Evolutionary conservation across 257 asterid species (phyloP).

Genomic region (Verbena officinalis): DNA sequence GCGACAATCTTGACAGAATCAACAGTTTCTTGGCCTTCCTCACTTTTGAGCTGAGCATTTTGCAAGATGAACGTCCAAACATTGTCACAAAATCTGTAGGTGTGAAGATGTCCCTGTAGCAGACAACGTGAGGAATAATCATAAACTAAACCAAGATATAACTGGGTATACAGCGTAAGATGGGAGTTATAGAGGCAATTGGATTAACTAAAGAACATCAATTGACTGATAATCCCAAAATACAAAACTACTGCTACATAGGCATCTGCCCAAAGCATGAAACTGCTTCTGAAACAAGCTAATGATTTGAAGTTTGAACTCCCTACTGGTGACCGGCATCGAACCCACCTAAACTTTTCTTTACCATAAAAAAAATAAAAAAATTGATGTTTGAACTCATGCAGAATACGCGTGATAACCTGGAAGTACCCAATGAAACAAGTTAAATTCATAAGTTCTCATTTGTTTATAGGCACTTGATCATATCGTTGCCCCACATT

Average conservation of each 20-base stretch:
- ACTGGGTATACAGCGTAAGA: no score
- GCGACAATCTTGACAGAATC: conserved; percentile 83
- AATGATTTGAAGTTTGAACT: no score
- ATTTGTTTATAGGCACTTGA: no score
- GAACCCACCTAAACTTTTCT: no score
- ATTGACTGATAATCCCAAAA: not conserved
- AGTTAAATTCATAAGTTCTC: not conserved
- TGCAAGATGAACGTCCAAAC: conserved; percentile 97
- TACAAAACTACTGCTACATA: not conserved
- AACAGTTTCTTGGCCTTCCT: conserved; percentile 74
- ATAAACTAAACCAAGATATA: no score
- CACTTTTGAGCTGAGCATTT: conserved; percentile 76
- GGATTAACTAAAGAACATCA: conserved; percentile 1
- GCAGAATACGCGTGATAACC: not conserved
- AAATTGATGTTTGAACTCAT: not conserved
- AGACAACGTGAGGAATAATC: conserved; percentile 5
- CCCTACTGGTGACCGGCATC: no score
- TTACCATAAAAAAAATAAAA: no score
- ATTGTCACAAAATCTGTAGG: conserved; percentile 89
- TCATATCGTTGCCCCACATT: not conserved
- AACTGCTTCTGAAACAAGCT: not conserved
- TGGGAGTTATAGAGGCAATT: not conserved
- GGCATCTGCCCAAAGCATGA: not conserved
- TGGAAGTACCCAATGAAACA: not conserved
- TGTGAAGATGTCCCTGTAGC: conserved; percentile 93